Conservation (phyloP, 768 basidiomycete species). For the Candolleomyces efflorescens region DNA sequence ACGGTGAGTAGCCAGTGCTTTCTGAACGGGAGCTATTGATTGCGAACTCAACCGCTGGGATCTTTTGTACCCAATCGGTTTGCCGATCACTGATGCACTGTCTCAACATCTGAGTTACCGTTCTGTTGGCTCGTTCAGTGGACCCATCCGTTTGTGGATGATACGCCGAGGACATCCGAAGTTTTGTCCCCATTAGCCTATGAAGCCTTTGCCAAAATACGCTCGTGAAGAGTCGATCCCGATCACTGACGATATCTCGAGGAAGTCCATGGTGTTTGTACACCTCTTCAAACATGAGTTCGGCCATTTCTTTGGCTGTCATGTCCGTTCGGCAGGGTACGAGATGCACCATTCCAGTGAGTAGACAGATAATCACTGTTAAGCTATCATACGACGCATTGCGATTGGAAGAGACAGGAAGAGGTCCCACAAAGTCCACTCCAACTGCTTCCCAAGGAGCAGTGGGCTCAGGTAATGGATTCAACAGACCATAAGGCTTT, state of each 20-base stretch:
- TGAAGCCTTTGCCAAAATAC: conserved; percentile 9
- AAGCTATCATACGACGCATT: conserved; percentile 7
- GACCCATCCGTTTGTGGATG: conserved; percentile 8
- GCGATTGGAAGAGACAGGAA: conserved; percentile 14
- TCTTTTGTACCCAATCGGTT: conserved; percentile 7
- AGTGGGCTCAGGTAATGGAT: conserved; percentile 10
- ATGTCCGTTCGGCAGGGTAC: conserved; percentile 2
- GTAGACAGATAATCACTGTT: conserved; percentile 15
- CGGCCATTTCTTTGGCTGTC: conserved; percentile 9
- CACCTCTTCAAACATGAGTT: conserved; percentile 6
- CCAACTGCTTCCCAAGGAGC: conserved; percentile 12
- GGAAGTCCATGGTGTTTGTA: conserved; percentile 10
- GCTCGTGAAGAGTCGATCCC: conserved; percentile 8
- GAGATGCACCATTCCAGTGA: conserved; percentile 12
- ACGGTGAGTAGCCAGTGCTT: conserved; percentile 1
- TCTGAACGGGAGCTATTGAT: conserved; percentile 7
- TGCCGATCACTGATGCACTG: conserved; percentile 2
- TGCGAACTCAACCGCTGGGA: conserved; percentile 11
- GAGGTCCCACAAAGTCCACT: conserved; percentile 17
- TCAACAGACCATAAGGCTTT: conserved; percentile 18
- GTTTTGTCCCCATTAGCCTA: background rate
- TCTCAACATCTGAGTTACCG: conserved; percentile 11
- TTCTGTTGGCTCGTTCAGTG: conserved; percentile 7
- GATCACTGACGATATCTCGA: conserved; percentile 1
- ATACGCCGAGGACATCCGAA: conserved; percentile 4